Percentiles rank a stretch among this genome's conserved stretches.
Conservation (phyloP, 2,329 filamentous ascomycete species). For the Thielaviopsis populi region DNA sequence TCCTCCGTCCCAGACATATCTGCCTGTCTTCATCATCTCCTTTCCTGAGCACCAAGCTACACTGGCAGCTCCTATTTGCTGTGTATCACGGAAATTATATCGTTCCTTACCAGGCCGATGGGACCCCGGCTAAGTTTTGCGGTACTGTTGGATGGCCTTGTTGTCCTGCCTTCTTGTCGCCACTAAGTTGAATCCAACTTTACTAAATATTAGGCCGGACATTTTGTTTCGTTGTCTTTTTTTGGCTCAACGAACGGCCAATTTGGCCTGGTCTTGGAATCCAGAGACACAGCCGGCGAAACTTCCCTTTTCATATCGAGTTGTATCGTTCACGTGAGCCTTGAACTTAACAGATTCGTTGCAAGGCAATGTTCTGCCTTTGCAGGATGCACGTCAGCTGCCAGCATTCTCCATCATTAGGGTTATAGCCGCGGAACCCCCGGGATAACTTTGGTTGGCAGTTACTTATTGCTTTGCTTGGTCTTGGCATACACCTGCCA, state of each 20-base stretch:
- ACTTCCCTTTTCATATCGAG: neutral
- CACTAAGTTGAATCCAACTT: neutral
- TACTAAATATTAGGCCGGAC: neutral
- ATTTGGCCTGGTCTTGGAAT: neutral
- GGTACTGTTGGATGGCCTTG: neutral
- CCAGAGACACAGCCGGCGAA: neutral
- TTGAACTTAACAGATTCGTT: neutral
- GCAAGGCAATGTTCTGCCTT: neutral
- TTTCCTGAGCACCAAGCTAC: neutral
- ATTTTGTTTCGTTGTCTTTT: too few relatives aligned
- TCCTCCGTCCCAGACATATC: neutral
- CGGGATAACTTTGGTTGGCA: too few relatives aligned
- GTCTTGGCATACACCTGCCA: too few relatives aligned
- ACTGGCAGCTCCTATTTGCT: neutral
- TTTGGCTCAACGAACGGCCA: neutral
- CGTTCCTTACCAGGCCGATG: neutral
- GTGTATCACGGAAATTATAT: neutral
- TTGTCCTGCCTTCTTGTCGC: neutral
- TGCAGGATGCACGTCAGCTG: neutral
- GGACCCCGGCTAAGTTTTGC: slow-evolving; percentile 6
- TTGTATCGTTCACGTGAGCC: neutral
- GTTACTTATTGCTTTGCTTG: too few relatives aligned
- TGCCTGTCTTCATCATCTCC: neutral
- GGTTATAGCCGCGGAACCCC: neutral
- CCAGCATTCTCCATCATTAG: neutral